Evolutionary conservation across 768 basidiomycete species (phyloP), one percentile per base, ranked within the genome.

Genomic region (Pulveroboletus sp.): DNA sequence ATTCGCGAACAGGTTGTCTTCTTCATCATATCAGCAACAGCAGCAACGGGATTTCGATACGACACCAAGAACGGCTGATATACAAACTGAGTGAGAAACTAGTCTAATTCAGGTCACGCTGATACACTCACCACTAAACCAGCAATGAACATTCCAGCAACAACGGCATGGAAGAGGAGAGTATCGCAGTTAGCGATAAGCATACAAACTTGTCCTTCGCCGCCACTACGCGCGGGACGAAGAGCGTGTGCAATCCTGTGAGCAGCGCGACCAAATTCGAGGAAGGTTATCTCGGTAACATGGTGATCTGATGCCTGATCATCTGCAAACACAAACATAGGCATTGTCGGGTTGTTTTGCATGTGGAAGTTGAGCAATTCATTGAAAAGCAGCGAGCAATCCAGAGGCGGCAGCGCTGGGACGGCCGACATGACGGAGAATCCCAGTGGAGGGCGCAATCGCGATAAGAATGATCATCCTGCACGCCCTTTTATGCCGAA

Each of bases 41-140:
- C 50, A 30, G 33, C 49, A 18, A 49, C 50, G 4, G 50, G 41
- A 21, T 51, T 51, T 26, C 50, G 32, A 28, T 39, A 44, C 0
- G 70, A 71, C 21, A 74, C 65, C 8, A 64, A 58, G 41, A 76
- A 73, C 3, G 60, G 50, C 62, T 56, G 44, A 28, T 21, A 35
- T 28, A 17, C 1, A 28, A 27, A 13, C 18, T 9, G 5, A 68
- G 50, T n/a, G 65, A 58, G 39, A 43, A 31, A 65, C 49, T 0
- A 58, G 30, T 68, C 63, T n/a, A 7, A 17, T 28, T 6, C 8
- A 39, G 73, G 18, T 70, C 48, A 17, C 70, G 39, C 8, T 56
- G 60, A 31, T 67, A 65, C 1, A 56, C 67, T 33, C 45, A 71
- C 69, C 26, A 68, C 54, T 6, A 65, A 40, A 36, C 69, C 64